Conservation (phyloP, 768 basidiomycete genomes). For the Rhizopogon vesiculosus region DNA sequence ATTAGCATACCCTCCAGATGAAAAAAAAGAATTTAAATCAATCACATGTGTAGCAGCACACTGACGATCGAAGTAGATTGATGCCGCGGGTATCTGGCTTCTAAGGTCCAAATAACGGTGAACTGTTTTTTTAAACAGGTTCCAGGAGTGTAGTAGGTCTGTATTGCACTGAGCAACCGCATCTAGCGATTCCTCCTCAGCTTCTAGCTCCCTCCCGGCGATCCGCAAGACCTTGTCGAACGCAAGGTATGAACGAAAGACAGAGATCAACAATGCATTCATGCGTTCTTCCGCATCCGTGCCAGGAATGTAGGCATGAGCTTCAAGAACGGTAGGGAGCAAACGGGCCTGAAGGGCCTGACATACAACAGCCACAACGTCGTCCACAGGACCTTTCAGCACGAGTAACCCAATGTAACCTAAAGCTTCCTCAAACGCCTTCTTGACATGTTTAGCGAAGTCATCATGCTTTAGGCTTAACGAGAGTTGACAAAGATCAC, state of each 20-base stretch:
- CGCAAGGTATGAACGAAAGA: neutral
- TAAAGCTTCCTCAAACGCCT: constrained; percentile 1
- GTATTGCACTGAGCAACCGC: neutral
- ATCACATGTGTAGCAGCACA: neutral
- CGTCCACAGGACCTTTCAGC: constrained; percentile 1
- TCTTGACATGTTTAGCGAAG: neutral
- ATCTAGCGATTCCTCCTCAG: neutral
- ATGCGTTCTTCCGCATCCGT: neutral
- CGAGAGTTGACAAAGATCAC: constrained; percentile 1
- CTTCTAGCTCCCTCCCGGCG: neutral
- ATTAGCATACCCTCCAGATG: neutral
- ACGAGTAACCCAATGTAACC: neutral
- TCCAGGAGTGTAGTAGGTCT: neutral
- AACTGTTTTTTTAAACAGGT: neutral
- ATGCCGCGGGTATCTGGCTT: neutral
- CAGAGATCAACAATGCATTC: constrained; percentile 1
- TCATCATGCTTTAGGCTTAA: neutral
- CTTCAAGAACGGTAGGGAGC: neutral
- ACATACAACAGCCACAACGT: neutral
- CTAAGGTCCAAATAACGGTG: neutral
- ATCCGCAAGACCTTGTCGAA: constrained; percentile 1
- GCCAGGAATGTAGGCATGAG: neutral
- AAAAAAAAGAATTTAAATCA: too few relatives aligned
- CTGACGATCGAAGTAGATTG: neutral
- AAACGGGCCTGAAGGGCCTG: neutral